phyloP scores from a whole-genome alignment of 139 green algal species.

The Spirogloea muscicola region DNA sequence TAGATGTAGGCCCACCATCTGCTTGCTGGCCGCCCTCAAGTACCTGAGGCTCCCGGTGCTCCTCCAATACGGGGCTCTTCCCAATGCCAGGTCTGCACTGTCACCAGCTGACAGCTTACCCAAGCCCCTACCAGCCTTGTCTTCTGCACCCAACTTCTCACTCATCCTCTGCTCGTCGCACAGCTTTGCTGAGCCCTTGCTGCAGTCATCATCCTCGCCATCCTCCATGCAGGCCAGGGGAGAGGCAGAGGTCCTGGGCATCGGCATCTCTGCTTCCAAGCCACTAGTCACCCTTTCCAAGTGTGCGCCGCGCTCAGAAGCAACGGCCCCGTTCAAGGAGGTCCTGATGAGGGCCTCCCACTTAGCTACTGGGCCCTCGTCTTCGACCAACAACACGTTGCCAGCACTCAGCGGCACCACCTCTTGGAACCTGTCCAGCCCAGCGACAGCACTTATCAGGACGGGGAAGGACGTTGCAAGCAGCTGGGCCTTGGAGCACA shows the following conservation, averaged over 20 bases:
- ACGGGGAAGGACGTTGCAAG: no score
- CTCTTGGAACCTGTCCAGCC: no score
- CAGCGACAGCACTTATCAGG: no score
- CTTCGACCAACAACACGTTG: slow-evolving; percentile 58
- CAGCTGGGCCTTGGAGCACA: no score
- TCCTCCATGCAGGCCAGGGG: not conserved
- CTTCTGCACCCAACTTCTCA: not conserved
- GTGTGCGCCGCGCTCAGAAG: no score
- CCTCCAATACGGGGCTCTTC: no score
- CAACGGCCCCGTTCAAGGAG: slow-evolving; percentile 41
- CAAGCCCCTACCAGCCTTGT: no score
- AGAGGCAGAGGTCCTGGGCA: not conserved
- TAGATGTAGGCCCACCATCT: slow-evolving; percentile 84
- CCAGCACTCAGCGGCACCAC: slow-evolving; percentile 69
- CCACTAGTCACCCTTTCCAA: no score
- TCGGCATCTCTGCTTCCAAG: not conserved
- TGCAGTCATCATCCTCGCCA: not conserved
- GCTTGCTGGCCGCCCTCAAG: slow-evolving; percentile 64
- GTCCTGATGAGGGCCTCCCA: slow-evolving; percentile 44
- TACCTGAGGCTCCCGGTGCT: no score
- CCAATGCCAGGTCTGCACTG: no score
- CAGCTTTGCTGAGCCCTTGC: not conserved
- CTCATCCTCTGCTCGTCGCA: not conserved
- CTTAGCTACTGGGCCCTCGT: slow-evolving; percentile 1
- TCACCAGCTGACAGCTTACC: no score